Evolutionary conservation across 75 land plant genomes (phyloP), one percentile per base, ranked within the genome.

Genomic region (Cunninghamia lanceolata): DNA sequence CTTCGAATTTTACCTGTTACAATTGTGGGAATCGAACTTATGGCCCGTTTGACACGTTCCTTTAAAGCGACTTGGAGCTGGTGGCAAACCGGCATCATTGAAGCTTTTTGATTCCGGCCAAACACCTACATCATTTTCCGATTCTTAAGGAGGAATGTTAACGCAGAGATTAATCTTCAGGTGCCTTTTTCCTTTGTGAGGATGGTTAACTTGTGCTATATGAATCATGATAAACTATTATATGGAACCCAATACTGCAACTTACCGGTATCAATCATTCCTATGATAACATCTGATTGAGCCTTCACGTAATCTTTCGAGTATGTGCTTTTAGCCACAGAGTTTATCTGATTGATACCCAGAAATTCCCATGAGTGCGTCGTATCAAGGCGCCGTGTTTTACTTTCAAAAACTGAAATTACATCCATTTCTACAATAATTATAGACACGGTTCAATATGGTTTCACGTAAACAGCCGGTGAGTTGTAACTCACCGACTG

Each of bases 81-180:
- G 91, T 3, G 87, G 87, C 84, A 93, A 46, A 16, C 89, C 91
- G 17, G 63, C 30, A 47, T 93, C 94, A 35, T 59, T 78, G 86
- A 93, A 94, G 89, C 94, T 94, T 85, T 87, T 80, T 0, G 92
- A 89, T 74, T 94, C 96, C 3, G 96, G 96, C 94, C 94, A 94
- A 71, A 94, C 84, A 40, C 96, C 94, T 89, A 88, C 21, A 52
- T 40, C 34, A 25, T 25, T 30, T 0, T 71, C 4, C 75, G n/a
- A 15, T 0, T 3, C 25, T n/a, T 8, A 4, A 10, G 21, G 0
- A 19, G 5, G 2, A 30, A 28, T 30, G 30, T 28, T 21, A 21
- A 28, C 6, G 14, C n/a, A 38, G 35, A 70, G 35, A n/a, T 70
- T n/a, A n/a, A 9, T 70, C 30, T 30, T 28, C 70, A 66, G n/a